Conservation (phyloP, 371 early-diverging fungal genomes). For the Mucor saturninus region DNA sequence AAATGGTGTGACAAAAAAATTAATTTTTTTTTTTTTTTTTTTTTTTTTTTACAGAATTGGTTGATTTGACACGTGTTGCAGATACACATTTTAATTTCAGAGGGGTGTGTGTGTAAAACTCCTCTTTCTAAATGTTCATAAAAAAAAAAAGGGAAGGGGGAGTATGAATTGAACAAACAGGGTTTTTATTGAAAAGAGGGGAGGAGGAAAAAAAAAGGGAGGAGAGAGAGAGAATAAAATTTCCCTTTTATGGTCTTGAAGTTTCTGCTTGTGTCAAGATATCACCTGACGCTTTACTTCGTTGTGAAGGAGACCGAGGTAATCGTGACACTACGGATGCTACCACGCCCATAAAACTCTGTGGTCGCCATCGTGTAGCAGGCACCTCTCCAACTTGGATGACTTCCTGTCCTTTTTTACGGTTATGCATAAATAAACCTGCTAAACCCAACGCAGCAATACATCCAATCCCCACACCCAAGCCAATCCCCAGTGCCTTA, state of each 20-base stretch:
- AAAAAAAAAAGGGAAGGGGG: not conserved
- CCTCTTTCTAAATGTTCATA: no score
- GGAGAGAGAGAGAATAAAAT: not conserved
- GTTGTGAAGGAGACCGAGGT: constrained; percentile 52
- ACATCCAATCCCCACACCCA: constrained; percentile 50
- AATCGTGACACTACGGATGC: constrained; percentile 50
- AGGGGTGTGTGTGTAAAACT: not conserved
- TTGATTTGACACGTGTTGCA: not conserved
- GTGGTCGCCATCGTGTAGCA: constrained; percentile 47
- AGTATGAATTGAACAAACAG: no score
- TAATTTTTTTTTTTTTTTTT: not conserved
- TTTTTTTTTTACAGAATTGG: not conserved
- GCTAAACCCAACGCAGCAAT: constrained; percentile 51
- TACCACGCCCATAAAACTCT: constrained; percentile 54
- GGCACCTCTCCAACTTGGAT: no score
- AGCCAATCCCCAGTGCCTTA: constrained; percentile 46
- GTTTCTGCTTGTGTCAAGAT: not conserved
- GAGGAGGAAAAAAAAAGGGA: not conserved
- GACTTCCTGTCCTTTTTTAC: constrained; percentile 20
- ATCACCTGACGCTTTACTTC: constrained; percentile 35
- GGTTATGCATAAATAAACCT: constrained; percentile 39
- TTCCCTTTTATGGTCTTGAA: not conserved
- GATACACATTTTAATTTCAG: not conserved
- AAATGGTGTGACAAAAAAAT: no score
- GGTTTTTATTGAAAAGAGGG: no score